Evolutionary conservation across 129 eudicot genomes (phyloP).

Genomic region (Erigeron canadensis): DNA sequence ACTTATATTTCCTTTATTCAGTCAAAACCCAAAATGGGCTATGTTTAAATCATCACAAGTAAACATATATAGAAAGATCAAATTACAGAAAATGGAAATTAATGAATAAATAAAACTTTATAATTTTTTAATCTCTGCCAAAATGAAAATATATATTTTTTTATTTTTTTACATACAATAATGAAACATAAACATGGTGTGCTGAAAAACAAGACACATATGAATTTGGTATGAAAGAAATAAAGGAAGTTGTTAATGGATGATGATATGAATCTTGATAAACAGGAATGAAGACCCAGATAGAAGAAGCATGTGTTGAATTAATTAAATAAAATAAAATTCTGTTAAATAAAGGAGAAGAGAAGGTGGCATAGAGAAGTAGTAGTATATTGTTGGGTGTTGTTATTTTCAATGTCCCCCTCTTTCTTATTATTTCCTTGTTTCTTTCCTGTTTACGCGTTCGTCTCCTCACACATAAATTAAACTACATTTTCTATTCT

Average conservation of each 20-base stretch:
- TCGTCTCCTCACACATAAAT: background rate
- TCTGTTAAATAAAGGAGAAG: slow-evolving; percentile 25
- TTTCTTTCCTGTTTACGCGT: slow-evolving; percentile 33
- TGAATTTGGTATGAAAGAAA: background rate
- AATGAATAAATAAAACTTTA: slow-evolving; percentile 1
- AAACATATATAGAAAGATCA: slow-evolving; percentile 9
- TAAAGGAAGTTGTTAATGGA: background rate
- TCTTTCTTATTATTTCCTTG: slow-evolving; percentile 8
- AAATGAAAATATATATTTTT: background rate
- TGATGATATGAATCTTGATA: background rate
- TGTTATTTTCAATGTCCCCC: slow-evolving; percentile 43
- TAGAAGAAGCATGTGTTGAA: slow-evolving; percentile 29
- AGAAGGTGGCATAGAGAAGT: slow-evolving; percentile 36
- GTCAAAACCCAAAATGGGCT: background rate
- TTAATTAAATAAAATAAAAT: slow-evolving; percentile 28
- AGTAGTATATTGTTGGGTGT: slow-evolving; percentile 40
- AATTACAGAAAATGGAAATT: background rate
- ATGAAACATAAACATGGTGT: background rate
- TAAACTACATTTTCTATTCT: too few species aligned
- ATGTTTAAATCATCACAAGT: background rate
- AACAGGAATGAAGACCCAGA: slow-evolving; percentile 14
- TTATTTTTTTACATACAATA: background rate
- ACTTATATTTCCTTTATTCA: slow-evolving; percentile 7
- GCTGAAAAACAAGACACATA: background rate
- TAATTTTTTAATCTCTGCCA: background rate